A percentile compares a stretch with the other conserved stretches of the same genome.
Evolutionary conservation across 768 basidiomycete species (phyloP).

Genomic region (Boletus rubescentipes): DNA sequence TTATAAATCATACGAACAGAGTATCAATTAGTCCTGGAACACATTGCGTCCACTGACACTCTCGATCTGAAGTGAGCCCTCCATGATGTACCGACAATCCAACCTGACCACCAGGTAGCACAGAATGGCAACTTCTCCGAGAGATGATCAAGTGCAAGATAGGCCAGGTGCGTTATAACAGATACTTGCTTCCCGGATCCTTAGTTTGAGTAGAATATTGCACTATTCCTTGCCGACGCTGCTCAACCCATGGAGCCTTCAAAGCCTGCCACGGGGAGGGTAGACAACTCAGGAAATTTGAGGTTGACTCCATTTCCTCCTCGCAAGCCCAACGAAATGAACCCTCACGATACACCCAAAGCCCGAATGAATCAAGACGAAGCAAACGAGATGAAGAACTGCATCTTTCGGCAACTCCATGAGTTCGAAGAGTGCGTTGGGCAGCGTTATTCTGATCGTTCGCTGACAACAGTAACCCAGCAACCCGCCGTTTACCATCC

Average conservation of each 20-base stretch:
- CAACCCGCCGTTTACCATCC: constrained; percentile 83
- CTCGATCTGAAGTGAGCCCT: constrained; percentile 50
- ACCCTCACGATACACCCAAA: constrained; percentile 53
- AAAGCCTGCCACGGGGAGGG: constrained; percentile 34
- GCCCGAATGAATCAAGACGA: constrained; percentile 62
- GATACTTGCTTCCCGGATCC: not conserved
- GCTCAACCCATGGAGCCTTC: constrained; percentile 41
- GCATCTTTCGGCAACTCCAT: constrained; percentile 64
- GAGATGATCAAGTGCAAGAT: constrained; percentile 74
- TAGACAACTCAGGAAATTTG: constrained; percentile 51
- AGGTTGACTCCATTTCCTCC: constrained; percentile 74
- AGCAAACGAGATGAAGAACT: constrained; percentile 52
- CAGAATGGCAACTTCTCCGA: constrained; percentile 69
- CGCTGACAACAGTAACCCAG: constrained; percentile 26
- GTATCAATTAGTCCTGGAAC: constrained; percentile 55
- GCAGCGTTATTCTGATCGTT: not conserved
- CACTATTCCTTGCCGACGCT: constrained; percentile 43
- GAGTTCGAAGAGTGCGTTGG: constrained; percentile 68
- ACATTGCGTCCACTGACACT: constrained; percentile 63
- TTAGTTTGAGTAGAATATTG: constrained; percentile 44
- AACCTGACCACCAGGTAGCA: constrained; percentile 37
- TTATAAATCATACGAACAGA: constrained; percentile 38
- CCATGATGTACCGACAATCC: constrained; percentile 1
- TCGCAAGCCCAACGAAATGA: constrained; percentile 48
- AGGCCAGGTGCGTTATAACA: constrained; percentile 47